These are phyloP conservation scores for Leccinum imitatum DNA, from an alignment of 768 basidiomycete genomes.

Conservation along the genomic window DNA sequence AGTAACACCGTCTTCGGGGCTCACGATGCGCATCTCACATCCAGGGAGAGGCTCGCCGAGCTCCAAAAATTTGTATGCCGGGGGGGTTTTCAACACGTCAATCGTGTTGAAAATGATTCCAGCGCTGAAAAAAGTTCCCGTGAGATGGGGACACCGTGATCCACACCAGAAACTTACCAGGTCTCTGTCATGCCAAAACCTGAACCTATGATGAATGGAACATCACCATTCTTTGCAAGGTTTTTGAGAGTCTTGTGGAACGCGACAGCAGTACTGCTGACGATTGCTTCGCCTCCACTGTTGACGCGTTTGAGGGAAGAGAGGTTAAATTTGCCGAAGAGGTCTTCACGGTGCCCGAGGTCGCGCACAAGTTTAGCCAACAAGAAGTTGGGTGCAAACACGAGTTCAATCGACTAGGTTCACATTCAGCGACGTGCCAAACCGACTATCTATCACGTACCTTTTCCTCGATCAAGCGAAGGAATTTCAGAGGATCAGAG, in stretches of 20 bases:
- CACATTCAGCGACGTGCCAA: neutral
- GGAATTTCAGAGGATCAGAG: constrained; percentile 12
- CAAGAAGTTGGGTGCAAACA: neutral
- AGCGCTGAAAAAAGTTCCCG: neutral
- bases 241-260: neutral
- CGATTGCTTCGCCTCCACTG: neutral
- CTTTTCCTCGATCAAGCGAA: neutral
- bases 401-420: neutral
- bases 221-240: constrained; percentile 10
- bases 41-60: neutral
- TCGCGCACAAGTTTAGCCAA: neutral
- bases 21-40: neutral
- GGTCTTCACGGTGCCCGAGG: constrained; percentile 10
- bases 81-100: constrained; percentile 14
- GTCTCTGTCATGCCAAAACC: constrained; percentile 28
- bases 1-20: neutral
- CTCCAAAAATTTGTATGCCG: neutral
- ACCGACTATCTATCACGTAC: neutral
- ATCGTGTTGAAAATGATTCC: neutral
- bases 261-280: neutral
- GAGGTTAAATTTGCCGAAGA: constrained; percentile 29
- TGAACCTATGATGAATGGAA: constrained; percentile 24
- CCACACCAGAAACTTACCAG: neutral
- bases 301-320: constrained; percentile 8
- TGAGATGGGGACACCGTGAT: neutral